Percentiles rank a stretch among this genome's conserved stretches.
phyloP scores from a whole-genome alignment of 805 yeast species.

The Ogataea methanolica region DNA sequence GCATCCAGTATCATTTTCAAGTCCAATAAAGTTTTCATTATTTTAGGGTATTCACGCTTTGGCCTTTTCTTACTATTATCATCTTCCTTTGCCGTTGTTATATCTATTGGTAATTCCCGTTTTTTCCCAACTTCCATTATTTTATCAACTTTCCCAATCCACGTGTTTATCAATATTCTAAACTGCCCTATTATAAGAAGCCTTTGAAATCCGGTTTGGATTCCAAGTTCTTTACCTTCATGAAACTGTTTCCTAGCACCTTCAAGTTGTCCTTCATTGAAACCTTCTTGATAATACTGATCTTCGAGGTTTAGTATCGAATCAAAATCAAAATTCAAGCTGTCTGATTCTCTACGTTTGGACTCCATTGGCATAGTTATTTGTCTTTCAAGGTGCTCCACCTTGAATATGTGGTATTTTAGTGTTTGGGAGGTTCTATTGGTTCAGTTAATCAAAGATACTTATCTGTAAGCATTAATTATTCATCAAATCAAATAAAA shows the following conservation, averaged over 20 bases:
- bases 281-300: slow-evolving; percentile 64
- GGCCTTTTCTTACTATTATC: slow-evolving; percentile 11
- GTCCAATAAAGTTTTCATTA: slow-evolving; percentile 13
- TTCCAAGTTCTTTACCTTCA: slow-evolving; percentile 85
- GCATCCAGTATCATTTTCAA: slow-evolving; percentile 17
- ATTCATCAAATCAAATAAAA: too few species aligned
- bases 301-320: slow-evolving; percentile 57
- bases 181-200: slow-evolving; percentile 67
- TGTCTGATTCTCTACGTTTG: slow-evolving; percentile 18
- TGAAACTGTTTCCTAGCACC: slow-evolving; percentile 53
- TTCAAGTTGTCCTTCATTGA: slow-evolving; percentile 59
- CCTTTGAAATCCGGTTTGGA: slow-evolving; percentile 72
- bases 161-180: slow-evolving; percentile 43
- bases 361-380: slow-evolving; percentile 16
- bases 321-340: slow-evolving; percentile 49
- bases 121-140: not conserved
- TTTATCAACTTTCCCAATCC: slow-evolving; percentile 22
- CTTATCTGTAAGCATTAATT: too few species aligned
- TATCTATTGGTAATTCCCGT: not conserved
- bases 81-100: not conserved
- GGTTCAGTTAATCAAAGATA: too few species aligned
- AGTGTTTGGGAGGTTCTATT: too few species aligned
- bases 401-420: too few species aligned
- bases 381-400: too few species aligned
- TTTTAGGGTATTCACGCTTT: slow-evolving; percentile 12